A percentile compares a stretch with the other conserved stretches of the same genome.
These are phyloP conservation scores for Sporobolomyces phaffii DNA, from an alignment of 768 basidiomycete species.

Conservation along the genomic window DNA sequence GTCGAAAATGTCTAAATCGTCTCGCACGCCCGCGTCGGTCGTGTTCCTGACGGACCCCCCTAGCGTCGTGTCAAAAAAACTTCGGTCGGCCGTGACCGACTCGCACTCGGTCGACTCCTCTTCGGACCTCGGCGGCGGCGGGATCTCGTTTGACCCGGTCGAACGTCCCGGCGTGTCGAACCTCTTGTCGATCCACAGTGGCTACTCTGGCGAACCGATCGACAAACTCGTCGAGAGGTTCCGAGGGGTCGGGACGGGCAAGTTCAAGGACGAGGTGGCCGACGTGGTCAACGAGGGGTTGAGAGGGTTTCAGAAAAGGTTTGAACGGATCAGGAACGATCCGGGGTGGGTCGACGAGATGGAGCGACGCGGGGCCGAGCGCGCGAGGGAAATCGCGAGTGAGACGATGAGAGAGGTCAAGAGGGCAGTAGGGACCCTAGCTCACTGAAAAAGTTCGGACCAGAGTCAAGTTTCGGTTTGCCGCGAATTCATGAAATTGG, in stretches of 20 bases:
- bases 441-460: too few species aligned
- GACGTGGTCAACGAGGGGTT: conserved; percentile 66
- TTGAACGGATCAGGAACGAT: conserved; percentile 60
- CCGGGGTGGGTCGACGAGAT: conserved; percentile 58
- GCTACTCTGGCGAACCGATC: conserved; percentile 57
- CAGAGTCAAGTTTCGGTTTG: too few species aligned
- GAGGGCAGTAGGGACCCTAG: conserved; percentile 60
- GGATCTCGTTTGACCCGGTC: conserved; percentile 73
- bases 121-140: too few species aligned
- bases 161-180: conserved; percentile 78
- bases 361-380: conserved; percentile 59
- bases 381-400: conserved; percentile 59
- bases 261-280: conserved; percentile 67
- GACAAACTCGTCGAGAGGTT: conserved; percentile 26
- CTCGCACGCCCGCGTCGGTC: conserved; percentile 68
- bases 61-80: conserved; percentile 60
- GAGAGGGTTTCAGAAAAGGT: conserved; percentile 63
- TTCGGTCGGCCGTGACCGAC: conserved; percentile 79
- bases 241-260: conserved; percentile 55
- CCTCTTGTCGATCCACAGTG: conserved; percentile 69
- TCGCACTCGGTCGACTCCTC: too few species aligned
- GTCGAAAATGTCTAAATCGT: conserved; percentile 93
- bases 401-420: conserved; percentile 65
- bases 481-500: too few species aligned
- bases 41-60: conserved; percentile 76